A percentile compares a stretch with the other conserved stretches of the same genome.
phyloP scores from a whole-genome alignment of 129 eudicot genomes.

The Oenanthe sinensis region DNA sequence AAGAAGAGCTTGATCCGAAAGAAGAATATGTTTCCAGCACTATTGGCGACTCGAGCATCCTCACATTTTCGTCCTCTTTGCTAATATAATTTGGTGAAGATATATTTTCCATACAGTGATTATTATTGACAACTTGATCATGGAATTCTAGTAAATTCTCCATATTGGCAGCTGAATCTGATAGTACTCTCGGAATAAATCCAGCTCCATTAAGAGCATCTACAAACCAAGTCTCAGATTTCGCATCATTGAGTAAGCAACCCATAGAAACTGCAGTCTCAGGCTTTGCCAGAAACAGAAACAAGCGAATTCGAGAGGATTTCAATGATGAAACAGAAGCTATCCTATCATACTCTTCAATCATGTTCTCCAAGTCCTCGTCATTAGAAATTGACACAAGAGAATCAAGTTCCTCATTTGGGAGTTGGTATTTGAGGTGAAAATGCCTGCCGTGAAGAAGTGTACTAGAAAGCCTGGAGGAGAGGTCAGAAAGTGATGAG shows the following conservation, averaged over 20 bases:
- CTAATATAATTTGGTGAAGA: conserved; percentile 8
- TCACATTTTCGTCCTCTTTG: conserved; percentile 17
- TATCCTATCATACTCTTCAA: conserved; percentile 60
- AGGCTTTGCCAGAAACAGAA: conserved; percentile 51
- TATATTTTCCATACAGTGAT: conserved; percentile 14
- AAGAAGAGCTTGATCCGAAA: conserved; percentile 56
- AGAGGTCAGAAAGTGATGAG: conserved; percentile 45
- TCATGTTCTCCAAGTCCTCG: conserved; percentile 74
- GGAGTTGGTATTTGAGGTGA: conserved; percentile 65
- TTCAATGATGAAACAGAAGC: conserved; percentile 26
- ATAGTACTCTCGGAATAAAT: conserved; percentile 52
- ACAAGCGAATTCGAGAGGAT: conserved; percentile 50
- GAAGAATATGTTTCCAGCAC: conserved; percentile 52
- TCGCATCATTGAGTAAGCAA: conserved; percentile 60
- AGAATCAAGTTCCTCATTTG: conserved; percentile 71
- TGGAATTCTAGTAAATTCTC: conserved; percentile 47
- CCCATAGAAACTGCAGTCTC: conserved; percentile 77
- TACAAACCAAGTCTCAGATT: conserved; percentile 76
- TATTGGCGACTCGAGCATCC: conserved; percentile 39
- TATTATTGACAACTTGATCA: conserved; percentile 21
- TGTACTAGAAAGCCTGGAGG: conserved; percentile 45
- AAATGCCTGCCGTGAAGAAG: conserved; percentile 54
- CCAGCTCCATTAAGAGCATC: conserved; percentile 66
- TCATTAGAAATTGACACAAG: conserved; percentile 57
- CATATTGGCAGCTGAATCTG: conserved; percentile 48